Percentiles rank a stretch among this genome's conserved stretches.
phyloP scores from a whole-genome alignment of 2,329 filamentous ascomycete genomes.

The Aquanectria penicillioides region DNA sequence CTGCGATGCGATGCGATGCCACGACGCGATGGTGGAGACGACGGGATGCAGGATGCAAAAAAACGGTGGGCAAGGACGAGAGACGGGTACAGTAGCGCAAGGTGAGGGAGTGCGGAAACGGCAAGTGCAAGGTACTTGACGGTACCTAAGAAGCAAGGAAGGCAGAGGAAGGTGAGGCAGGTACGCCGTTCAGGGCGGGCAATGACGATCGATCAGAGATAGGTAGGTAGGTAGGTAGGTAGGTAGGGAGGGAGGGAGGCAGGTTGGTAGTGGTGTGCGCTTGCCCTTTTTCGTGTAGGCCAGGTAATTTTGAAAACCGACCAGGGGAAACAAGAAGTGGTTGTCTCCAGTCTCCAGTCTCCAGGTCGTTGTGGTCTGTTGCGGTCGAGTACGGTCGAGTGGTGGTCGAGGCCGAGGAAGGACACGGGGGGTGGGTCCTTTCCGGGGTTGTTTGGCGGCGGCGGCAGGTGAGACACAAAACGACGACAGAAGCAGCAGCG shows the following conservation, averaged over 20 bases:
- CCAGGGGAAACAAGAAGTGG: constrained; percentile 4
- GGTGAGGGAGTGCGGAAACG: constrained; percentile 6
- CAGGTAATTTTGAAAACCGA: too few species aligned
- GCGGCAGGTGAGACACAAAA: constrained; percentile 19
- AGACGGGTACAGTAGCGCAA: constrained; percentile 7
- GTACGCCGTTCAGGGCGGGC: too few species aligned
- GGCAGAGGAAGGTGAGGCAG: background rate
- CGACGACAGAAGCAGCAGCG: background rate
- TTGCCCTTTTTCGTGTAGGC: background rate
- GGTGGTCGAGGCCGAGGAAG: constrained; percentile 14
- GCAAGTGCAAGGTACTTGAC: too few species aligned
- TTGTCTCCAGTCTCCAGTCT: too few species aligned
- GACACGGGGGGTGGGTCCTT: constrained; percentile 14
- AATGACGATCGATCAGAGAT: too few species aligned
- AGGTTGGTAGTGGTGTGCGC: too few species aligned
- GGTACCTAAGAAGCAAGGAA: background rate
- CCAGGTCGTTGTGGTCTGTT: too few species aligned
- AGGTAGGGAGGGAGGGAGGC: too few species aligned
- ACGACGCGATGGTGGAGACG: constrained; percentile 40
- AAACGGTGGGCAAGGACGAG: constrained; percentile 25
- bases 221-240: too few species aligned
- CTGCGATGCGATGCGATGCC: constrained; percentile 31
- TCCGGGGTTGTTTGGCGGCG: constrained; percentile 13
- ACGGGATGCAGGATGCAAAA: constrained; percentile 36
- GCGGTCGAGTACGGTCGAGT: background rate